These are phyloP conservation scores for Sclerotinia subarctica DNA, from an alignment of 2,329 filamentous ascomycete genomes.

Conservation along the genomic window DNA sequence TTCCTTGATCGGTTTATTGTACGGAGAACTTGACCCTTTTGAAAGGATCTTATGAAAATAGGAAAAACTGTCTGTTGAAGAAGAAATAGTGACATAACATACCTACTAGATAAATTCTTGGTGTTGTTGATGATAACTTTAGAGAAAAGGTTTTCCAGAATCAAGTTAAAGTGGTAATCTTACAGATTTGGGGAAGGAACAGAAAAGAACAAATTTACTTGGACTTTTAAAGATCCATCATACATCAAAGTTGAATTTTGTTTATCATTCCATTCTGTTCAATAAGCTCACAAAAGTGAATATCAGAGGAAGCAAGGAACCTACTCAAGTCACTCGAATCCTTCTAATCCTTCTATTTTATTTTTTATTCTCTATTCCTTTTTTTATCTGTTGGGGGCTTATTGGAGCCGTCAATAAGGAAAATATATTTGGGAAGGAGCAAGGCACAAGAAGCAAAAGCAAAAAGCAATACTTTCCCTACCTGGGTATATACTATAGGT, in stretches of 20 bases:
- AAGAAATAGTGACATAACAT: background rate
- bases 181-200: background rate
- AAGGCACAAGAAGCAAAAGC: slow-evolving; percentile 2
- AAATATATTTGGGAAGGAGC: background rate
- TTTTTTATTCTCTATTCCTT: background rate
- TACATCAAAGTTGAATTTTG: background rate
- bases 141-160: background rate
- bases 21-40: background rate
- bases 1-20: background rate
- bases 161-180: background rate
- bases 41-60: background rate
- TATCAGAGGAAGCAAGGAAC: background rate
- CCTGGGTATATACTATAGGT: no score
- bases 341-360: background rate
- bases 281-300: background rate
- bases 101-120: background rate
- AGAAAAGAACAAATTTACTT: background rate
- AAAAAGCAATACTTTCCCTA: background rate
- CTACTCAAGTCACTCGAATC: background rate
- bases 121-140: background rate
- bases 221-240: background rate
- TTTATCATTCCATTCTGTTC: background rate
- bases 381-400: background rate
- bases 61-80: background rate
- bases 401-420: background rate